phyloP scores from a whole-genome alignment of 2,329 filamentous ascomycete species.

The Exophiala lecanii-corni region DNA sequence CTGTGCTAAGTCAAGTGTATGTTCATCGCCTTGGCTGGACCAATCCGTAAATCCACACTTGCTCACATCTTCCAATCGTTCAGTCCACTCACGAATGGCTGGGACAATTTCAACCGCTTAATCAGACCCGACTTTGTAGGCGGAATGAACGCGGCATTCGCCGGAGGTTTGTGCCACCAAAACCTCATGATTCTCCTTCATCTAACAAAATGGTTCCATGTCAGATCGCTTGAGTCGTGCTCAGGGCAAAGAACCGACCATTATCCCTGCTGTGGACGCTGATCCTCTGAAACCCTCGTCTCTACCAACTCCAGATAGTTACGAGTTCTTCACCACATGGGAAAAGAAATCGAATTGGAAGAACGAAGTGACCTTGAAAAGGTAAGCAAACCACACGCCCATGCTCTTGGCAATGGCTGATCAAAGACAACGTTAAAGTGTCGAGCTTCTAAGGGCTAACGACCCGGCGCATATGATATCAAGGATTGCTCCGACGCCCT shows the following conservation, averaged over 20 bases:
- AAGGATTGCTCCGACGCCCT: constrained; percentile 35
- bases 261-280: constrained; percentile 29
- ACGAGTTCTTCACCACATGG: constrained; percentile 32
- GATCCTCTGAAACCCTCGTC: constrained; percentile 29
- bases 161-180: constrained; percentile 25
- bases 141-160: constrained; percentile 25
- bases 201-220: no score
- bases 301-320: constrained; percentile 32
- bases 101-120: constrained; percentile 31
- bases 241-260: constrained; percentile 28
- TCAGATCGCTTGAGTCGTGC: constrained; percentile 30
- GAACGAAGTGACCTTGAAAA: constrained; percentile 35
- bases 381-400: constrained; percentile 6
- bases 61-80: no score
- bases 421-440: background rate
- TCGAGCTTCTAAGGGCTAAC: constrained; percentile 12
- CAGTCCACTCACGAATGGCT: constrained; percentile 33
- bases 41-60: no score
- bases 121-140: constrained; percentile 28
- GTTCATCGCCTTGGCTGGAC: no score
- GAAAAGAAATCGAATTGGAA: constrained; percentile 32
- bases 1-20: constrained; percentile 35
- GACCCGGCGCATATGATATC: constrained; percentile 28
- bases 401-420: constrained; percentile 13
- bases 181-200: no score